Evolutionary conservation across 2,329 filamentous ascomycete species (phyloP), one percentile per base, ranked within the genome.

Genomic region (Fusarium veterinarium): DNA sequence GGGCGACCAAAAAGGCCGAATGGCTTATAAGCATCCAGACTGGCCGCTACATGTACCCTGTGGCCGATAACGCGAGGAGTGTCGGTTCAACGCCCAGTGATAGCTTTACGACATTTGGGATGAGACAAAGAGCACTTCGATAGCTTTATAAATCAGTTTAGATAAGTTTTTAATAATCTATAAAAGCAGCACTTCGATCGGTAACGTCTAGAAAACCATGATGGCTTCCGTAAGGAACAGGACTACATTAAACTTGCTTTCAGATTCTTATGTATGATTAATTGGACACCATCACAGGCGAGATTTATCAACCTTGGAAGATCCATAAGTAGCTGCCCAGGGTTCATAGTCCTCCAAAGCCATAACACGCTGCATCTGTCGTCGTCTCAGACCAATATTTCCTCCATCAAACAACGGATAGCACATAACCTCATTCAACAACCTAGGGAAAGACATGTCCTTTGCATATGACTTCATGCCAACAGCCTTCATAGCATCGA

Each of bases 351-450:
- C 44, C 12, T 45, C 35, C 17, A 30, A 20, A 30, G 63, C 48
- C 23, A 66, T 48, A 7, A 66, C 13, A 0, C 23, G 38, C 19
- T 66, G 46, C 40, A 65, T 65, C 20, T 66, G 61, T 30, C 61
- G 45, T 20, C 64, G 23, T 17, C 64, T 41, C 5, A 66, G 14
- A 12, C 64, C 64, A 1, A 66, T 9, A 12, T 66, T 66, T 11
- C 64, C 64, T 28, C 64, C 64, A 17, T 66, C 64, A 11, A 66
- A 66, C 33, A 66, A 7, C 1, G 64, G 61, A 33, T 65, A 51
- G 6, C 63, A 63, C 19, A 62, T 44, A 20, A 63, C 64, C 1
- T 66, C 61, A 11, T 66, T 66, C 6, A 49, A 6, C 23, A 33
- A 6, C 3, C 8, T 8, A 0, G 12, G 25, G 2, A 51, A 20